Percentiles rank a stretch among this genome's conserved stretches.
Conservation (phyloP, 2,329 filamentous ascomycete species). For the Calonectria montana region DNA sequence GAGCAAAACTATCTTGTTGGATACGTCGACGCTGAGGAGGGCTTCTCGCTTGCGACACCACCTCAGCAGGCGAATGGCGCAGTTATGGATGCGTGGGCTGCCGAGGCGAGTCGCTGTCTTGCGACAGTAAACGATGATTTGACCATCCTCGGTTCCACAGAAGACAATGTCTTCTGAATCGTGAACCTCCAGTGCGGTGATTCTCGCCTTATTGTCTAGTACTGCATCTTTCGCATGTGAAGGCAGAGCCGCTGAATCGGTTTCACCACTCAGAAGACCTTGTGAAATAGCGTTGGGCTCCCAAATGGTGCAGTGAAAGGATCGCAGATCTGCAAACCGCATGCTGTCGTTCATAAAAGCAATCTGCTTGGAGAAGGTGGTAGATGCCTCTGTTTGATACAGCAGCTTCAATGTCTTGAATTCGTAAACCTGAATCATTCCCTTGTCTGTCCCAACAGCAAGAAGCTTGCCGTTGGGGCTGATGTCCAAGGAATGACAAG, state of each 20-base stretch:
- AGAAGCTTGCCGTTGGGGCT: slow-evolving; percentile 46
- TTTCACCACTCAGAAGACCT: slow-evolving; percentile 41
- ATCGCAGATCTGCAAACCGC: slow-evolving; percentile 49
- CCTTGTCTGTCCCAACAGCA: slow-evolving; percentile 37
- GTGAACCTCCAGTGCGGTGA: slow-evolving; percentile 45
- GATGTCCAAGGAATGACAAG: slow-evolving; percentile 45
- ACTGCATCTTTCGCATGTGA: slow-evolving; percentile 38
- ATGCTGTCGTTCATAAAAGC: slow-evolving; percentile 47
- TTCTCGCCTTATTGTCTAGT: slow-evolving; percentile 39
- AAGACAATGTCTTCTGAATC: slow-evolving; percentile 41
- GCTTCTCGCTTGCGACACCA: slow-evolving; percentile 40
- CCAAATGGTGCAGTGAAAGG: slow-evolving; percentile 51
- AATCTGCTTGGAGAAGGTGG: slow-evolving; percentile 45
- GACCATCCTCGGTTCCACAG: slow-evolving; percentile 52
- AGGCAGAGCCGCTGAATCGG: slow-evolving; percentile 35
- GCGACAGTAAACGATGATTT: slow-evolving; percentile 45
- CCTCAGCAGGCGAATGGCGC: slow-evolving; percentile 40
- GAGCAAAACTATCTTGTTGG: slow-evolving; percentile 39
- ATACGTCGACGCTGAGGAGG: slow-evolving; percentile 44
- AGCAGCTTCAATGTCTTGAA: slow-evolving; percentile 42
- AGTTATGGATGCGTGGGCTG: slow-evolving; percentile 45
- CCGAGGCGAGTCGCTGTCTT: slow-evolving; percentile 29
- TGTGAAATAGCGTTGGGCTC: slow-evolving; percentile 45
- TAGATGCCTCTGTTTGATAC: slow-evolving; percentile 25
- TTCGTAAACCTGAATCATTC: slow-evolving; percentile 45